Evolutionary conservation across 345 rosid genomes (phyloP).

Genomic region (Murraya koenigii): DNA sequence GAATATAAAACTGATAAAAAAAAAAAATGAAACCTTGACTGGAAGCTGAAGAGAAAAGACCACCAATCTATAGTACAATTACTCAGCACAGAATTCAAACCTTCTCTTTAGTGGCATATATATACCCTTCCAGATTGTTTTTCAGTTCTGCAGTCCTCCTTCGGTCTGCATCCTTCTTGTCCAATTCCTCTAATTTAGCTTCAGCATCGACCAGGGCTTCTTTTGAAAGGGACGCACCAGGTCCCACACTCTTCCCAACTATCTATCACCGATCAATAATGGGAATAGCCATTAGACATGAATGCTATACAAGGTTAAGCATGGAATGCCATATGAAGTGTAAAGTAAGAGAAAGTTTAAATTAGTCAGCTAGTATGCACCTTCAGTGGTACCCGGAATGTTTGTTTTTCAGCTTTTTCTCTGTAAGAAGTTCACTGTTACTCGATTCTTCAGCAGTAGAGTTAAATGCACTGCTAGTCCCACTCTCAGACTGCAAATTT

Average conservation of each 20-base stretch:
- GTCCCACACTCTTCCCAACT: slow-evolving; percentile 74
- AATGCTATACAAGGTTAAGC: slow-evolving; percentile 3
- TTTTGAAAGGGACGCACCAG: slow-evolving; percentile 64
- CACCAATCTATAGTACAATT: not conserved
- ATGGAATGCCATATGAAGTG: not conserved
- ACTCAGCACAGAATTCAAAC: slow-evolving; percentile 23
- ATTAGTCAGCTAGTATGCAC: slow-evolving; percentile 30
- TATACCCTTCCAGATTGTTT: slow-evolving; percentile 88
- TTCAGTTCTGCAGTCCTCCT: slow-evolving; percentile 92
- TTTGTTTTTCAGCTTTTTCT: slow-evolving; percentile 77
- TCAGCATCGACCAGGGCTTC: slow-evolving; percentile 72
- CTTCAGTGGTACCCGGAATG: slow-evolving; percentile 85
- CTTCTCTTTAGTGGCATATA: slow-evolving; percentile 96
- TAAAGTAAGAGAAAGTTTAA: not conserved
- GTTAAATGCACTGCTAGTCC: slow-evolving; percentile 30
- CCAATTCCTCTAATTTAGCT: slow-evolving; percentile 67
- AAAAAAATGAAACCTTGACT: not conserved
- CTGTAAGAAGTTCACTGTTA: slow-evolving; percentile 51
- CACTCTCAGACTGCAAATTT: slow-evolving; percentile 47
- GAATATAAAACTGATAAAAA: not conserved
- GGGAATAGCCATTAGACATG: not conserved
- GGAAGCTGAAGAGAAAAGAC: not conserved
- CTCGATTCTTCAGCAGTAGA: slow-evolving; percentile 47
- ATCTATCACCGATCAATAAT: slow-evolving; percentile 41
- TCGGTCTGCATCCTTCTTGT: slow-evolving; percentile 87